Base-by-base conservation (phyloP, 1,139 yeast genomes). In the Geotrichum citri-aurantii region DNA sequence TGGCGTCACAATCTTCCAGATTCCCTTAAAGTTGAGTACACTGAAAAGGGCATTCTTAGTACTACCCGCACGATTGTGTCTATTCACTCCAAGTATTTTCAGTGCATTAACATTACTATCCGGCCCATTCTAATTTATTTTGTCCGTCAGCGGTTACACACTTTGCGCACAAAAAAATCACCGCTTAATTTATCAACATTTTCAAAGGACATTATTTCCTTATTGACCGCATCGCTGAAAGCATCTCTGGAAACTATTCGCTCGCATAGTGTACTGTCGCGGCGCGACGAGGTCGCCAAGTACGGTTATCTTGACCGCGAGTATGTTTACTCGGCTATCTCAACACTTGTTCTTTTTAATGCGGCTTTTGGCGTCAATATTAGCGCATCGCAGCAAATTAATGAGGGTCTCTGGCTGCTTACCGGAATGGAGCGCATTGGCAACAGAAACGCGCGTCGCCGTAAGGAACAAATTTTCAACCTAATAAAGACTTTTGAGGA, bases 301-400 rank as follows among this genome's bases (percentile, higher is more conserved):
- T 88, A 87, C 74, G 96, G 96, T 0, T 88, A 91, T 78, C 86
- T 88, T 90, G 96, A 89, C 69, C 77, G 96, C 66, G 96, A 89
- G 68, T 88, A 88, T 69, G 74, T 88, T 33, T 88, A 87, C 70
- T 86, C 93, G 0, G 83, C 95, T 0, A 86, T 95, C 0, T 86
- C 91, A 6, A 88, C 96, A 0, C 74, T 88, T 58, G 82, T 87
- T 11, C 74, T 88, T 42, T 88, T 86, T 69, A 88, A 85, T 68
- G 86, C 91, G 0, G 87, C 95, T 0, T 88, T 88, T 73, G 95
- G 95, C 7, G 86, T 87, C 6, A 89, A 86, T 67, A 24, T 44
- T 3, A 23, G 50, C 8, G 57, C 52, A 10, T 42, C 57, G 8
- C 49, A 31, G n/a, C 48, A 50, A n/a, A 50, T 55, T 6, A 50